phyloP scores from a whole-genome alignment of 2,329 filamentous ascomycete species.

The Xylariaceae sp. region DNA sequence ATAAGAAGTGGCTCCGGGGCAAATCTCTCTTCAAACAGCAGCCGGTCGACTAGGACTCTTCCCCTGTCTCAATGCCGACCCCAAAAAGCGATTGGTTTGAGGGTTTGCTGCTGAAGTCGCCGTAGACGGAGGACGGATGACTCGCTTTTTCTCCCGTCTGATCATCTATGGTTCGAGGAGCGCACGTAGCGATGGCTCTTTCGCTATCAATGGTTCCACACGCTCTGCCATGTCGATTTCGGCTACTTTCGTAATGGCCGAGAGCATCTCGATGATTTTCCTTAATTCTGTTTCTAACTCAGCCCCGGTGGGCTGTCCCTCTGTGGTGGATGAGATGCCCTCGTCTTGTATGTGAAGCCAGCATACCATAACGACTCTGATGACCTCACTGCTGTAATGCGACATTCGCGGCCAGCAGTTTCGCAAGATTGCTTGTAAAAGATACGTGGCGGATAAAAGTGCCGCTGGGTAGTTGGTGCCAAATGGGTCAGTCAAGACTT shows the following conservation, averaged over 20 bases:
- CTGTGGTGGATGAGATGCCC: constrained; percentile 14
- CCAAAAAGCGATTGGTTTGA: constrained; percentile 22
- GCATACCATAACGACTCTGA: constrained; percentile 58
- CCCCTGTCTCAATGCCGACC: constrained; percentile 13
- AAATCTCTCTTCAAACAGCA: constrained; percentile 96
- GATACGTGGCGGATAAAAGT: constrained; percentile 48
- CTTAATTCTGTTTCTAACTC: constrained; percentile 34
- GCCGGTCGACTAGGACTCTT: constrained; percentile 50
- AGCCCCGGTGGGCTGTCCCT: constrained; percentile 8
- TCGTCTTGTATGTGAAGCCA: constrained; percentile 56
- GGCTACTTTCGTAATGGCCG: constrained; percentile 31
- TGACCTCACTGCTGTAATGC: constrained; percentile 58
- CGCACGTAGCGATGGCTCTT: constrained; percentile 32
- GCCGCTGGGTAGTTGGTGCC: constrained; percentile 50
- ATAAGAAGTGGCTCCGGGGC: constrained; percentile 88
- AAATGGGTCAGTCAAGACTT: constrained; percentile 67
- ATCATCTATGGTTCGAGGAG: constrained; percentile 35
- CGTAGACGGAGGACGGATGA: constrained; percentile 2
- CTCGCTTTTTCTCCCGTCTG: constrained; percentile 6
- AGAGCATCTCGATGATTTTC: constrained; percentile 33
- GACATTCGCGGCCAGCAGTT: constrained; percentile 67
- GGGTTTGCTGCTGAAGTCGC: constrained; percentile 4
- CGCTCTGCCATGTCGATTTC: constrained; percentile 27
- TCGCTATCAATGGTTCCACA: constrained; percentile 33
- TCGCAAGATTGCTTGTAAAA: constrained; percentile 54